phyloP scores from a whole-genome alignment of 192 early-diverging fungal species.

The Backusella tuberculispora region DNA sequence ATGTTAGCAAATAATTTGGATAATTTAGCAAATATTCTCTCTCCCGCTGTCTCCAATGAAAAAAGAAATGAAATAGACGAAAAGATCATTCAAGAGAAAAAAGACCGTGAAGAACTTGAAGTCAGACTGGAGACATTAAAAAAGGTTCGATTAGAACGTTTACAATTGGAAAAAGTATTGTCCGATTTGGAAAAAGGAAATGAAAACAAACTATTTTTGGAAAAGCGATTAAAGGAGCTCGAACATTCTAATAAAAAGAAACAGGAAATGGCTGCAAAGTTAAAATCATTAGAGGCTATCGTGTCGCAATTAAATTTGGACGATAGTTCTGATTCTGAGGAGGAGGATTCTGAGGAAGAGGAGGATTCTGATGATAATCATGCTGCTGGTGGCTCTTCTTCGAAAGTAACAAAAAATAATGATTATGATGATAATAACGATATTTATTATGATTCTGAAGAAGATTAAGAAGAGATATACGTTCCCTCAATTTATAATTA shows the following conservation, averaged over 20 bases:
- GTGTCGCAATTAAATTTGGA: not conserved
- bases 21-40: not conserved
- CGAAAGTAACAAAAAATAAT: not conserved
- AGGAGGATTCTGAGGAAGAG: not conserved
- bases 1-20: not conserved
- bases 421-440: not conserved
- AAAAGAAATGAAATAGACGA: not conserved
- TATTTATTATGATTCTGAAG: conserved; percentile 2
- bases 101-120: not conserved
- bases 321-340: not conserved
- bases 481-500: not conserved
- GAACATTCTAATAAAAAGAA: not conserved
- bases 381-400: not conserved
- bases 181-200: not conserved
- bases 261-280: not conserved
- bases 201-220: not conserved
- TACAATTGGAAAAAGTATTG: not conserved
- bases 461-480: not conserved
- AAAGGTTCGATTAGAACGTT: not conserved
- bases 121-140: not conserved
- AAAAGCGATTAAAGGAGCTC: not conserved
- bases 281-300: not conserved
- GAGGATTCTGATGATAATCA: not conserved
- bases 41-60: not conserved
- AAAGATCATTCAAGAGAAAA: not conserved